These are phyloP conservation scores for Phytophthora nicotianae DNA, from an alignment of 352 stramenopile species.

Conservation along the genomic window DNA sequence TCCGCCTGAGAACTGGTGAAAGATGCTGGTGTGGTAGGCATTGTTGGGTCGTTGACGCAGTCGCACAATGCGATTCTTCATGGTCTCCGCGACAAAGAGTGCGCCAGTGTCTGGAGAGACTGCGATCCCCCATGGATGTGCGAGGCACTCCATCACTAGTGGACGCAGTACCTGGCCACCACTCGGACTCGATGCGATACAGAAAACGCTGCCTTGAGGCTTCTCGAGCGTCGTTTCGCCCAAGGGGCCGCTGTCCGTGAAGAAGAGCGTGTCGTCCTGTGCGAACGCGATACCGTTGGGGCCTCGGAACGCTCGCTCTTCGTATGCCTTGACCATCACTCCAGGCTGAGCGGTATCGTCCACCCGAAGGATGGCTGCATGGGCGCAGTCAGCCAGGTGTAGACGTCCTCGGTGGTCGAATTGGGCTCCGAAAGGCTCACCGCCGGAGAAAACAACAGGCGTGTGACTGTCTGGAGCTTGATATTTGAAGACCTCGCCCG, in stretches of 20 bases:
- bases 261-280: conserved; percentile 71
- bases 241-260: conserved; percentile 84
- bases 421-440: conserved; percentile 66
- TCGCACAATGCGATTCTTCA: conserved; percentile 80
- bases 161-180: conserved; percentile 79
- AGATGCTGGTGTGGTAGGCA: conserved; percentile 80
- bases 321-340: conserved; percentile 85
- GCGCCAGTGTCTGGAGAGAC: conserved; percentile 45
- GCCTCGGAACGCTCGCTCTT: conserved; percentile 75
- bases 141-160: conserved; percentile 74
- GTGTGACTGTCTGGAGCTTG: conserved; percentile 52
- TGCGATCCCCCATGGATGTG: conserved; percentile 77
- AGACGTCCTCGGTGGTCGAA: conserved; percentile 68
- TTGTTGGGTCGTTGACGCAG: conserved; percentile 67
- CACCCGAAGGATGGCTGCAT: conserved; percentile 73
- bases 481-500: conserved; percentile 68
- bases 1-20: conserved; percentile 82
- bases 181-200: conserved; percentile 63
- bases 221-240: conserved; percentile 88
- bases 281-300: conserved; percentile 73
- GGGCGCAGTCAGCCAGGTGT: conserved; percentile 74
- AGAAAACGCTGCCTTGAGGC: conserved; percentile 78
- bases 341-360: conserved; percentile 63
- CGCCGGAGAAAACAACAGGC: conserved; percentile 65
- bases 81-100: conserved; percentile 78